Conservation (phyloP, 208 protist genomes). For the Acanthamoeba castellanii region DNA sequence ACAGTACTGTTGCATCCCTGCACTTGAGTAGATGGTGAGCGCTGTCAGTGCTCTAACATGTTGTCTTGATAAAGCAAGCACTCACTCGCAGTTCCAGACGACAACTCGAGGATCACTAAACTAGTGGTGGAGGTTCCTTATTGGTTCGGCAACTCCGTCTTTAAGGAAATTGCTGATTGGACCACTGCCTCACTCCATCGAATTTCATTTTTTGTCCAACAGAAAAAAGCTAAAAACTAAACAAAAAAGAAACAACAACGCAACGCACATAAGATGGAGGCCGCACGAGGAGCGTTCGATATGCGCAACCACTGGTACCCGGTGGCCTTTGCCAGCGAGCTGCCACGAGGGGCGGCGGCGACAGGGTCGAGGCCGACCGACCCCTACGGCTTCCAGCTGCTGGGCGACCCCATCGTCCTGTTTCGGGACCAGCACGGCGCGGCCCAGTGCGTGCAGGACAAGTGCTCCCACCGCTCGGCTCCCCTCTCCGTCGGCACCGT, state of each 20-base stretch:
- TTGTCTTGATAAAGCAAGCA: too few relatives aligned
- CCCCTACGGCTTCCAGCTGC: slow-evolving; percentile 62
- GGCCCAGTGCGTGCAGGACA: slow-evolving; percentile 50
- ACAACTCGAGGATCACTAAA: too few relatives aligned
- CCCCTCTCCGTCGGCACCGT: slow-evolving; percentile 57
- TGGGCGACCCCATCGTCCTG: slow-evolving; percentile 71
- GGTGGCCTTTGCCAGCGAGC: slow-evolving; percentile 29
- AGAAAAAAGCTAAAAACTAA: too few relatives aligned
- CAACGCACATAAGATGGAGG: neutral
- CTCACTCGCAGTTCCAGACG: too few relatives aligned
- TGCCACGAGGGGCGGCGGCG: neutral
- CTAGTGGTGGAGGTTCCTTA: too few relatives aligned
- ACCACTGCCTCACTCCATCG: too few relatives aligned
- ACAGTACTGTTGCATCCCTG: too few relatives aligned
- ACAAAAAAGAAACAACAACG: neutral
- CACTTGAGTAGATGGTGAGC: too few relatives aligned
- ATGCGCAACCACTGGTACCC: slow-evolving; percentile 64
- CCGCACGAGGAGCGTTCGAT: neutral
- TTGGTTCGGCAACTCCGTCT: too few relatives aligned
- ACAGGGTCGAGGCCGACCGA: neutral
- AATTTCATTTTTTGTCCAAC: too few relatives aligned
- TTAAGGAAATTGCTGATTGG: too few relatives aligned
- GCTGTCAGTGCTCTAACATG: too few relatives aligned
- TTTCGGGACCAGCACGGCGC: slow-evolving; percentile 28
- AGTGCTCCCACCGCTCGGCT: slow-evolving; percentile 58